Conservation (phyloP, 176 grass and related monocot species). For the Triticum urartu region DNA sequence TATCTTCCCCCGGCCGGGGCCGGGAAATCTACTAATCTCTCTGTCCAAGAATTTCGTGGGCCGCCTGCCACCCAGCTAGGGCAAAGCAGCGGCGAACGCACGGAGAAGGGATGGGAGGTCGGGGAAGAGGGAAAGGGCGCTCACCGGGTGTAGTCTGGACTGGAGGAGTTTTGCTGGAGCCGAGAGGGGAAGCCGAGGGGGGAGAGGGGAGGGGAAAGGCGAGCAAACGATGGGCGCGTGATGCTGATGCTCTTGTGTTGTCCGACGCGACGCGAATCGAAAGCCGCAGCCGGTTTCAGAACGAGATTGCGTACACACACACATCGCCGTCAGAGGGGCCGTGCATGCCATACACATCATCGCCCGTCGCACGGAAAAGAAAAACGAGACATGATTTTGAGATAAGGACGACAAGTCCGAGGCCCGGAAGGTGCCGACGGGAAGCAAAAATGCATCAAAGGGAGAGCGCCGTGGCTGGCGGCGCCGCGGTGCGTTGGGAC, state of each 20-base stretch:
- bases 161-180: no score
- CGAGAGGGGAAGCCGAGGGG: no score
- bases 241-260: neutral
- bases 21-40: neutral
- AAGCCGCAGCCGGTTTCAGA: neutral
- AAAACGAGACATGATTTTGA: neutral
- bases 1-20: neutral
- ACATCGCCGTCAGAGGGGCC: neutral
- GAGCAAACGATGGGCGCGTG: neutral
- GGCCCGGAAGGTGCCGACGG: neutral
- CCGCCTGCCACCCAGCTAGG: neutral
- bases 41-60: neutral
- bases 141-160: no score
- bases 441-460: neutral
- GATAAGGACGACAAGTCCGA: constrained; percentile 27
- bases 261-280: constrained; percentile 31
- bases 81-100: neutral
- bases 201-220: constrained; percentile 33
- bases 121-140: neutral
- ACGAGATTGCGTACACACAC: neutral
- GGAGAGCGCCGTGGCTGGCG: neutral
- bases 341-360: constrained; percentile 29
- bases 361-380: neutral
- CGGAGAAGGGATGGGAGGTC: neutral
- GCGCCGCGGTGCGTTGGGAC: no score